Base-by-base conservation (phyloP, 768 basidiomycete species). In the Lenzites betulinus region DNA sequence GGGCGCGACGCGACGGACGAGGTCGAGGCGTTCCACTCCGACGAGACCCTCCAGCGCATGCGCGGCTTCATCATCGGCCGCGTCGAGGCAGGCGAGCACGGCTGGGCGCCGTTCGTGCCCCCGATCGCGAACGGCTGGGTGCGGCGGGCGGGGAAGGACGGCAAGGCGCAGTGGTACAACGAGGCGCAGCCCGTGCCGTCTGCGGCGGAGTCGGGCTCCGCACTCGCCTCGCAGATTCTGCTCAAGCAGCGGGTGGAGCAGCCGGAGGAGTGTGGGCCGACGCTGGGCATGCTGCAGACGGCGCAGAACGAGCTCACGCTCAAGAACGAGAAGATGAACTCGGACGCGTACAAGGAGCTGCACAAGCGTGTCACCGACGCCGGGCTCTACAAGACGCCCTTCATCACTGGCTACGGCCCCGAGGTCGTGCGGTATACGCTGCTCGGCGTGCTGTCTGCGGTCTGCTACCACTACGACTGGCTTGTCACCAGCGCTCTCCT, bases 1-100 rank as follows among this genome's bases (percentile, higher is more conserved):
- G 97, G 96, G 3, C 83, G 96, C 56, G 95, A 99, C 71, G 95
- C 96, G 0, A 84, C 92, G 0, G 91, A 96, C 76, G 97, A 99
- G 73, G 91, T 98, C 35, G 84, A 92, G 63, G 96, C 94, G 22
- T 98, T 91, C 76, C 97, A 99, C 71, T 78, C 79, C 7, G 80
- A 84, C 38, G 73, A 81, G 47, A 85, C 81, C 50, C 77, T 86
- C 54, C 73, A 76, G 11, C 77, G 82, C 58, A 80, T 95, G 64
- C 72, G 78, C 20, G 79, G 78, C 13, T 96, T 87, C 70, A 81
- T 83, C 53, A 77, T 95, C 23, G 95, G 89, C 25, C 79, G 78
- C 23, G 86, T 96, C 26, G 79, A 86, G 57, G 64, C 73, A 26
- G 79, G 80, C n/a, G 73, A 76, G 16, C 64, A 77, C 25, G 71